These are phyloP conservation scores for Rhodosporidiobolus odoratus DNA, from an alignment of 768 basidiomycete genomes.

Conservation along the genomic window DNA sequence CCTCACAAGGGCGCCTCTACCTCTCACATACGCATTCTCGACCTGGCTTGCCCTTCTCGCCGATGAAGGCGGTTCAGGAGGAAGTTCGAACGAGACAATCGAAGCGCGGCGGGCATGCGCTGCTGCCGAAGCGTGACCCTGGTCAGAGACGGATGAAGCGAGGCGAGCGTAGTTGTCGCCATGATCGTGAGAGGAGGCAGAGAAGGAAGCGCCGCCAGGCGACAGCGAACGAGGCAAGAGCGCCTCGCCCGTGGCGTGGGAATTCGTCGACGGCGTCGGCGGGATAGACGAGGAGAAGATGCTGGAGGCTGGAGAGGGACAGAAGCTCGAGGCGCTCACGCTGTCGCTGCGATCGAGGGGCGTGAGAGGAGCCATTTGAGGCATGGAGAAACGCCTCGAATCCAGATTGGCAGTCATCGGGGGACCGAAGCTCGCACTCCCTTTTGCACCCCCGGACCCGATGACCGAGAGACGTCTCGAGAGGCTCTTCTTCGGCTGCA, in stretches of 20 bases:
- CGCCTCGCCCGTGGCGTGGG: background rate
- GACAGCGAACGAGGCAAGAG: background rate
- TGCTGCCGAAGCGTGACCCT: background rate
- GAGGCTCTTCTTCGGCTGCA: background rate
- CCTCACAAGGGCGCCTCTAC: background rate
- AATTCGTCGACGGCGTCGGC: background rate
- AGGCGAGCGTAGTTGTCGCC: background rate
- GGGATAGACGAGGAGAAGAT: background rate
- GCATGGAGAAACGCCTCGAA: conserved; percentile 3
- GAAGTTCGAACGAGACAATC: conserved; percentile 12
- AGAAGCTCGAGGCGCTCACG: background rate
- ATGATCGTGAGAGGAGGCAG: background rate
- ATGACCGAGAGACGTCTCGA: background rate
- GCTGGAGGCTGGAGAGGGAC: background rate
- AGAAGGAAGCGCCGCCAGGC: background rate
- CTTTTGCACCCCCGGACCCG: too few species aligned
- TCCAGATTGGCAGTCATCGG: background rate
- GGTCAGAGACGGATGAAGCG: background rate
- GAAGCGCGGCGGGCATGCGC: conserved; percentile 2
- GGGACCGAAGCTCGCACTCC: background rate
- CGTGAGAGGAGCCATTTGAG: background rate
- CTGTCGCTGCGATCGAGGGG: background rate
- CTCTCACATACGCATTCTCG: background rate
- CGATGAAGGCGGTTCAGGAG: background rate
- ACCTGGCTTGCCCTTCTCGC: background rate